Base-by-base conservation (phyloP, 1,139 yeast species). In the Pneumocystis murina region DNA sequence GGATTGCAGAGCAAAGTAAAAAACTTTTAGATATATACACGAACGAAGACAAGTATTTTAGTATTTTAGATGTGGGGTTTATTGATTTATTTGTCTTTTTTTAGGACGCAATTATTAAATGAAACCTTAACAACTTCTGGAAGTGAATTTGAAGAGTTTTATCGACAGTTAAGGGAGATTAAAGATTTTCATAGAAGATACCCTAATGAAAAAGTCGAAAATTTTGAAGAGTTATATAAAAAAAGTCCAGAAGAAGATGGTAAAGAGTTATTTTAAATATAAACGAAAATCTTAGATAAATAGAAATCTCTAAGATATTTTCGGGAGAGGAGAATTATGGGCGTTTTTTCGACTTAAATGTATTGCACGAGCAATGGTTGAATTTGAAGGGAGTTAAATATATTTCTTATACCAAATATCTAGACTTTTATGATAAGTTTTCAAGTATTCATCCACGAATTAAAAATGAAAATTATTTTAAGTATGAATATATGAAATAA, bases 271-370 rank as follows among this genome's bases (percentile, higher is more conserved):
- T 48, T 0, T 62, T 41, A 33, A 68, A 75, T 1, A 70, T 66
- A 65, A 59, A 65, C 64, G 61, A 12, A 20, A 12, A 24, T 4
- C 33, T 48, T 48, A 48, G n/a, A 24, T 61, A 55, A 61, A 55
- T 72, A 17, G 64, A 67, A 55, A 67, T 85, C 1, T 80, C 81
- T 16, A 65, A 72, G 0, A 63, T 82, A 16, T 89, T 87, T 70
- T 74, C 81, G 0, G 78, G 80, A 3, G 83, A 80, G 55, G 96
- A 90, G 71, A 73, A 74, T 33, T 82, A 79, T 71, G 96, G 96
- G 0, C 80, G 80, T 68, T 82, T 74, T 68, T 67, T 91, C 35
- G 92, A 88, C 69, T 75, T 91, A 64, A 72, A 77, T 10, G 68
- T 70, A 1, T 76, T 79, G 63, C 84, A 84, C 71, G 79, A 78